Evolutionary conservation across 805 yeast genomes (phyloP).

Genomic region (Starmera caribaea): DNA sequence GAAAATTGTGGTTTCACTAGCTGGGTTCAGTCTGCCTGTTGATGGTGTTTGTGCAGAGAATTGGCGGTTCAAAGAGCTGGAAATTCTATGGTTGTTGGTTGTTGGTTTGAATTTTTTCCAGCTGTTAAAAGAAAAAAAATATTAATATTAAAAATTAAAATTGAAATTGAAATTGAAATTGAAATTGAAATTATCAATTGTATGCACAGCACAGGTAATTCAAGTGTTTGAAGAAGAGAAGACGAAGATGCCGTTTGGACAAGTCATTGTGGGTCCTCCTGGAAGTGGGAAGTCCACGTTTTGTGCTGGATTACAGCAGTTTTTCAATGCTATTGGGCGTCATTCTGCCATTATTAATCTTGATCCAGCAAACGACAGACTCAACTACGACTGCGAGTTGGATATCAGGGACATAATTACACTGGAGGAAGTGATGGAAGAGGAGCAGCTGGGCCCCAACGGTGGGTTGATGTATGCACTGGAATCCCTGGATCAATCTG

Average conservation of each 20-base stretch:
- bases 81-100: too few relatives aligned
- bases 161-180: too few relatives aligned
- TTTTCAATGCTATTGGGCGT: slow-evolving; percentile 89
- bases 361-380: slow-evolving; percentile 82
- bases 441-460: slow-evolving; percentile 64
- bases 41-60: too few relatives aligned
- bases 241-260: slow-evolving; percentile 57
- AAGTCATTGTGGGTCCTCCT: slow-evolving; percentile 95
- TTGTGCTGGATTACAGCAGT: slow-evolving; percentile 87
- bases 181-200: too few relatives aligned
- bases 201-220: too few relatives aligned
- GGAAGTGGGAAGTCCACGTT: slow-evolving; percentile 96
- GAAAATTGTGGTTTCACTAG: too few relatives aligned
- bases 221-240: too few relatives aligned
- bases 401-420: slow-evolving; percentile 74
- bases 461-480: slow-evolving; percentile 89
- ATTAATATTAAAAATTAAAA: too few relatives aligned
- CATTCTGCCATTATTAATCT: slow-evolving; percentile 76
- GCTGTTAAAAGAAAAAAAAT: too few relatives aligned
- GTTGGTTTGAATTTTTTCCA: too few relatives aligned
- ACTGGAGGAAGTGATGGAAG: slow-evolving; percentile 70
- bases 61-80: too few relatives aligned
- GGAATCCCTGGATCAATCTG: slow-evolving; percentile 49
- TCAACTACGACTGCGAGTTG: slow-evolving; percentile 62
- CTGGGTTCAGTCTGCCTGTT: too few relatives aligned